These are phyloP conservation scores for Trypanosoma mega DNA, from an alignment of 208 protist species.

Conservation along the genomic window DNA sequence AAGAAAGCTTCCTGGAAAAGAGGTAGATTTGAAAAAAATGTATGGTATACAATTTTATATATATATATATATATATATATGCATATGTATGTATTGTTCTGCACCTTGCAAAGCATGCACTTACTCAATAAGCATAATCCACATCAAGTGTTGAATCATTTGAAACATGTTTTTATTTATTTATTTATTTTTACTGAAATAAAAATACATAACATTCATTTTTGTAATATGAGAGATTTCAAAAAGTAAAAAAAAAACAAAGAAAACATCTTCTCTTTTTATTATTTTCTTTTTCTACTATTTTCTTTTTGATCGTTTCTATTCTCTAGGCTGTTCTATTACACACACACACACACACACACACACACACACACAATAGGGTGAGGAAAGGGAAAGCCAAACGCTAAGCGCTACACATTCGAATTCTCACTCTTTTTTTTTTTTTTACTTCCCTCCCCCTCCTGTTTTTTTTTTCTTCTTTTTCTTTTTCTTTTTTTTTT, in stretches of 20 bases:
- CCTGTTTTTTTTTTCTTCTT: slow-evolving; percentile 12
- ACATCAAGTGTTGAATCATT: not conserved
- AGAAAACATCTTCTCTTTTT: slow-evolving; percentile 8
- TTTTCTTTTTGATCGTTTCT: not conserved
- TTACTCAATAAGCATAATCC: not conserved
- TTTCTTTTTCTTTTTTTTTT: slow-evolving; percentile 27
- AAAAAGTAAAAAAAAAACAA: slow-evolving; percentile 18
- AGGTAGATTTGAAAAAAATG: no score
- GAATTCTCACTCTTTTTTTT: no score
- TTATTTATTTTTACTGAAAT: not conserved
- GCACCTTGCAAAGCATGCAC: no score
- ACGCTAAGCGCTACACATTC: no score
- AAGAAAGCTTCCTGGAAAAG: no score
- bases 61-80: no score
- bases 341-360: no score
- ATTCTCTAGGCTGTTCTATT: not conserved
- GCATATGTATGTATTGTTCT: no score
- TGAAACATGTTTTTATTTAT: not conserved
- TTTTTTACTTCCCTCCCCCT: not conserved
- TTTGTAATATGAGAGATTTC: not conserved
- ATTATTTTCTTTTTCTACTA: not conserved
- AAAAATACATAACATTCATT: not conserved
- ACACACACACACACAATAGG: no score
- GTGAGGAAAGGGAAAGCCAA: no score
- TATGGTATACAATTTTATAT: no score